Conservation (phyloP, 78 protist species). For the Dictyostelium discoideum region dicty_2.7 NC_007088.5:47001-47500, state of each 20-base stretch:
- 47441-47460: no score
- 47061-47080: not conserved
- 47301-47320: not conserved
- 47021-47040: not conserved
- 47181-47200: not conserved
- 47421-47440: no score
- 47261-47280: no score
- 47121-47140: not conserved
- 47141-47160: constrained; percentile 14
- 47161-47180: not conserved
- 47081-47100: not conserved
- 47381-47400: not conserved
- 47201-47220: constrained; percentile 7
- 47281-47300: not conserved
- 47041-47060: not conserved
- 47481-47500: no score
- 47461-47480: not conserved
- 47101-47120: not conserved
- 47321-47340: not conserved
- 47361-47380: not conserved
- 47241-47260: not conserved
- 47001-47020: not conserved
- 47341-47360: not conserved
- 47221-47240: constrained; percentile 10
- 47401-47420: not conserved